Percentiles rank a stretch among this genome's conserved stretches.
phyloP scores from a whole-genome alignment of 2,329 filamentous ascomycete genomes.

The Trichoderma semiorbis region DNA sequence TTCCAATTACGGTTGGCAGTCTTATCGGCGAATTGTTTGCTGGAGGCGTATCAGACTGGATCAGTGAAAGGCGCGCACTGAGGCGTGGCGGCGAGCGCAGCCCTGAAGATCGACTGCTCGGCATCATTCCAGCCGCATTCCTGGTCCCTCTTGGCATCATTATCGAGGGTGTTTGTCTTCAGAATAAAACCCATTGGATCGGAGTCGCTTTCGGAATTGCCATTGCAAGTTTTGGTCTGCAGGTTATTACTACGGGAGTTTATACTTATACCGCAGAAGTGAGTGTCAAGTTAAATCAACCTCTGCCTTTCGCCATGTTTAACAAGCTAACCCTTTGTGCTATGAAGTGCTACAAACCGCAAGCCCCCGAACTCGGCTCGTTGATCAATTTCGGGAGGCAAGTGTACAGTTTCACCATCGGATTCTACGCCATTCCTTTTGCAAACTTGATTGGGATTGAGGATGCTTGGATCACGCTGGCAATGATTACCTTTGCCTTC shows the following conservation, averaged over 20 bases:
- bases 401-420: constrained; percentile 10
- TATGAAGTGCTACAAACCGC: constrained; percentile 7
- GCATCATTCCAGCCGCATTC: background rate
- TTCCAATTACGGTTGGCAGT: constrained; percentile 11
- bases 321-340: background rate
- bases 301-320: background rate
- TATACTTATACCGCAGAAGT: constrained; percentile 13
- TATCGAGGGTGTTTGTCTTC: constrained; percentile 6
- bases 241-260: constrained; percentile 5
- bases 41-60: constrained; percentile 10
- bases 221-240: background rate
- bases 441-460: background rate
- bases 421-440: constrained; percentile 1
- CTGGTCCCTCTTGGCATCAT: constrained; percentile 1
- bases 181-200: constrained; percentile 12
- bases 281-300: background rate
- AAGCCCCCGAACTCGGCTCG: constrained; percentile 5
- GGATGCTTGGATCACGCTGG: constrained; percentile 9
- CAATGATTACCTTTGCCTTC: background rate
- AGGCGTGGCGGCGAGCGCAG: background rate
- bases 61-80: constrained; percentile 5
- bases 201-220: constrained; percentile 12
- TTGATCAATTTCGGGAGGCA: constrained; percentile 4
- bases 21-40: constrained; percentile 6
- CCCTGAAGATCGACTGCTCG: constrained; percentile 8